phyloP scores from a whole-genome alignment of 805 yeast species.

The Barnettozyma californica region DNA sequence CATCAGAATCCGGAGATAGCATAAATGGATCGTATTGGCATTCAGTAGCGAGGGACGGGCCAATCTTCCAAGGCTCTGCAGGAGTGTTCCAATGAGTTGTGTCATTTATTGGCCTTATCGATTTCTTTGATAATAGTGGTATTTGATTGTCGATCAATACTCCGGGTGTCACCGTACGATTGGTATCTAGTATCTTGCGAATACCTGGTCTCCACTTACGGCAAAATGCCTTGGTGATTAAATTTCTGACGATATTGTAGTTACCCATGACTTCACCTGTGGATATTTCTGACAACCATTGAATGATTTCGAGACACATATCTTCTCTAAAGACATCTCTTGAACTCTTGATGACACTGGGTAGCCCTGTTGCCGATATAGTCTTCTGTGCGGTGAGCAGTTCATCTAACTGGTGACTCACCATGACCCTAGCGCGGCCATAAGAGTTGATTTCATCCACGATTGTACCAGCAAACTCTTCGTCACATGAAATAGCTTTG shows the following conservation, averaged over 20 bases:
- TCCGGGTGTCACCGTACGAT: slow-evolving; percentile 5
- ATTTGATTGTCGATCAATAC: slow-evolving; percentile 13
- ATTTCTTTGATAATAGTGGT: slow-evolving; percentile 9
- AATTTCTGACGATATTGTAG: slow-evolving; percentile 40
- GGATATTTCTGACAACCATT: slow-evolving; percentile 60
- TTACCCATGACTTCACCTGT: slow-evolving; percentile 48
- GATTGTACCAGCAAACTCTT: slow-evolving; percentile 67
- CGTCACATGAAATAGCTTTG: slow-evolving; percentile 56
- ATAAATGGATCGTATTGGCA: slow-evolving; percentile 37
- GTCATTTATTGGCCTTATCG: slow-evolving; percentile 7
- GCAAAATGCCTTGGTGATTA: slow-evolving; percentile 54
- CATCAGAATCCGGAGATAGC: slow-evolving; percentile 1
- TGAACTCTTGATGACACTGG: slow-evolving; percentile 58
- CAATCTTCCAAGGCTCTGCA: slow-evolving; percentile 43
- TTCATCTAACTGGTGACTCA: slow-evolving; percentile 45
- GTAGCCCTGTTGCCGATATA: slow-evolving; percentile 58
- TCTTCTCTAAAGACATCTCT: slow-evolving; percentile 76
- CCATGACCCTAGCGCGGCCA: slow-evolving; percentile 68
- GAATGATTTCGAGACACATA: slow-evolving; percentile 65
- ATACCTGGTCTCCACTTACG: slow-evolving; percentile 58
- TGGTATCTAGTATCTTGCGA: slow-evolving; percentile 3
- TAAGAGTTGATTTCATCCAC: slow-evolving; percentile 53
- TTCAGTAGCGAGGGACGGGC: slow-evolving; percentile 35
- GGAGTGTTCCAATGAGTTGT: slow-evolving; percentile 34
- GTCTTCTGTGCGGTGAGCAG: slow-evolving; percentile 50